Evolutionary conservation across 257 asterid species (phyloP).

Genomic region (Nemophila menziesii): DNA sequence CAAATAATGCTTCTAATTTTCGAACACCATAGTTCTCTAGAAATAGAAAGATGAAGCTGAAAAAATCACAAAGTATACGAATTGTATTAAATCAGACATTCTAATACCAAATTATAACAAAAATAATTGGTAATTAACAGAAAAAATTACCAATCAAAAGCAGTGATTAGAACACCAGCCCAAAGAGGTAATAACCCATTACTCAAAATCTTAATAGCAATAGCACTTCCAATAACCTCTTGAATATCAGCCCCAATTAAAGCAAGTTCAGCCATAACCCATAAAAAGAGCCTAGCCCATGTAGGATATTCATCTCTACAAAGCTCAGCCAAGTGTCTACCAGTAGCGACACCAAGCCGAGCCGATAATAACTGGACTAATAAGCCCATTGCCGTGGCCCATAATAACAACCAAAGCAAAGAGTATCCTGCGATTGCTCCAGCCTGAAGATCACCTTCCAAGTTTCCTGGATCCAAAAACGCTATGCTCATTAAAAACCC

Average conservation of each 20-base stretch:
- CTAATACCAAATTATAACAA: background rate
- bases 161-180: slow-evolving; percentile 30
- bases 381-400: slow-evolving; percentile 33
- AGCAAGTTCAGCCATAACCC: slow-evolving; percentile 34
- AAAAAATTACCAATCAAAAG: slow-evolving; percentile 25
- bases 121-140: background rate
- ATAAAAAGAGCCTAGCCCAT: slow-evolving; percentile 24
- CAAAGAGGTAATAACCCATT: slow-evolving; percentile 27
- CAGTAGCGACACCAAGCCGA: slow-evolving; percentile 33
- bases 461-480: slow-evolving; percentile 31
- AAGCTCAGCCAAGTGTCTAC: slow-evolving; percentile 29
- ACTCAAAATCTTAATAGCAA: slow-evolving; percentile 28
- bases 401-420: slow-evolving; percentile 25
- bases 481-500: slow-evolving; percentile 35
- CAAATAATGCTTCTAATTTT: slow-evolving; percentile 30
- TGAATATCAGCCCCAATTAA: slow-evolving; percentile 31
- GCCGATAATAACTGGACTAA: slow-evolving; percentile 25
- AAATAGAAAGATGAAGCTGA: slow-evolving; percentile 26
- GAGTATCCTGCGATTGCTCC: slow-evolving; percentile 33
- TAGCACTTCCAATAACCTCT: slow-evolving; percentile 32
- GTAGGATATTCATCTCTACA: slow-evolving; percentile 28
- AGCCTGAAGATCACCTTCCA: slow-evolving; percentile 32
- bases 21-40: slow-evolving; percentile 35
- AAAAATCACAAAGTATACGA: background rate
- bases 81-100: background rate